Evolutionary conservation across 768 basidiomycete genomes (phyloP), one percentile per base, ranked within the genome.

Genomic region (Trametes maxima): DNA sequence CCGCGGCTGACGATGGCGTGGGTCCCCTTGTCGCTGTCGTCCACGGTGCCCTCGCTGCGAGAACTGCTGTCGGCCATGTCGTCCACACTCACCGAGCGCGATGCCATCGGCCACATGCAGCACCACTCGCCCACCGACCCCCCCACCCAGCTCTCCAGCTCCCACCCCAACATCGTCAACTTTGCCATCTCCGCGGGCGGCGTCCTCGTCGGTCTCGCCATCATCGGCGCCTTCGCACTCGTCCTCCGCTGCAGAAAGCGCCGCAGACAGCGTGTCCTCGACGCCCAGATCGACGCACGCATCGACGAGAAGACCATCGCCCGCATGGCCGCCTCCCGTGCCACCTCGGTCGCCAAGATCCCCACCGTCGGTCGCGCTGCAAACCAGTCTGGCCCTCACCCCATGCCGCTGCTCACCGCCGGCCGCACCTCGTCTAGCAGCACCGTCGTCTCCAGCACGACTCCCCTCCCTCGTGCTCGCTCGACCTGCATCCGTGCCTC

Each of bases 151-250:
- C 60, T 62, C 40, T 62, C 60, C 22, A 50, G 43, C 42, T 45
- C 54, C 24, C 60, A 62, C 22, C 48, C 60, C 42, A 56, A 62
- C 57, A 53, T 63, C 46, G 56, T 63, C 39, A 54, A 57, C 57
- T 63, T 58, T 33, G 56, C 62, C 33, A 57, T 58, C 33, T 63
- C 62, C 14, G 62, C 62, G 5, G 56, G 57, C 39, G 57, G 42
- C 17, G 57, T 63, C 39, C 56, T 63, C 33, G 25, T 63, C 11
- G 62, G 62, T 5, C 24, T 63, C 14, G 50, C 46, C 4, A n/a
- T 63, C 45, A 57, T 63, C 21, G 40, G 51, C 22, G 57, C 24
- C 1, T 57, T 63, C 46, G 56, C 37, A 5, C 56, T 63, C 52
- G 24, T 54, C 25, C 35, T 45, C 14, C 56, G 62, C 37, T 63